Base-by-base conservation (phyloP, 73 alveolate species). In the Stentor coeruleus region DNA sequence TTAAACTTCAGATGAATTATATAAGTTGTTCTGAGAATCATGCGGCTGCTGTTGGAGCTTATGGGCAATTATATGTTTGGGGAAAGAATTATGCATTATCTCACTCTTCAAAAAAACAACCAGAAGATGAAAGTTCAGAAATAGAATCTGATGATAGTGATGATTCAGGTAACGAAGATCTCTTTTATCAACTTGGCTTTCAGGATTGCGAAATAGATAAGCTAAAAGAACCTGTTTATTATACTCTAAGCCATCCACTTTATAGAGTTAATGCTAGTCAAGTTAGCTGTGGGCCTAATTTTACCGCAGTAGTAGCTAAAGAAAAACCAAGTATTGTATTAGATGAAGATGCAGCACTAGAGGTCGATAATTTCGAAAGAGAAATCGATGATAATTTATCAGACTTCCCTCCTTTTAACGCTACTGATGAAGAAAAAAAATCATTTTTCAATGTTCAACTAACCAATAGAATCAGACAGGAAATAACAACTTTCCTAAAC, bases 271-370 rank as follows among this genome's bases (percentile, higher is more conserved):
- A 20, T 33, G 79, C 79, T 20, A 40, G 15, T 1, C 79, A 66
- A 66, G 79, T 66, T 40, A 40, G 49, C 39, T 66, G 79, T 66
- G 79, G 79, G 0, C 42, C 39, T 40, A 66, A 66, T 66, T 66
- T 66, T 33, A 66, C 79, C 14, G n/a, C 40, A 1, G 37, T 66
- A 28, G 41, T 66, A 14, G 79, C 40, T 20, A 33, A 26, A 26
- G 79, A 66, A 66, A 66, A 66, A 2, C 79, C 79, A 49, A 49
- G 20, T 49, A 20, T 49, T 49, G 6, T 49, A 20, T 20, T 11
- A 49, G 66, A 49, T 20, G 66, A 49, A 20, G 66, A 49, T 49
- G 20, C 66, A 11, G 28, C 20, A 11, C n/a, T n/a, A n/a, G n/a
- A n/a, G n/a, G n/a, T n/a, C n/a, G n/a, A n/a, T n/a, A n/a, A n/a